Conservation (phyloP, 1,284 basidiomycete genomes). For the Tilletiopsis washingtonensis region DNA sequence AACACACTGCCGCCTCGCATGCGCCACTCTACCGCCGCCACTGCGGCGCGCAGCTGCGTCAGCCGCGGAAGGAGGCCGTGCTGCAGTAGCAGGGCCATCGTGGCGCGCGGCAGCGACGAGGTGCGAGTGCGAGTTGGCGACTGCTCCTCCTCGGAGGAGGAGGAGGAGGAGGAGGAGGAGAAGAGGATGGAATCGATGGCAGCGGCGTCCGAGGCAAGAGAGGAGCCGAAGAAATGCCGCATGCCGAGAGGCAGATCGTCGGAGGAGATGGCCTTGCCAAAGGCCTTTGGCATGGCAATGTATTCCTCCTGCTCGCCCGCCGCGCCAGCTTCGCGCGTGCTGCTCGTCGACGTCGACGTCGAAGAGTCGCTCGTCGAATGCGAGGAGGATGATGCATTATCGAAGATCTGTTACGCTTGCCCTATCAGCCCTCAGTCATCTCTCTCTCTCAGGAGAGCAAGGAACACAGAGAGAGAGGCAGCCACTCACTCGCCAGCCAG, state of each 20-base stretch:
- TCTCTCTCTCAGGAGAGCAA: not conserved
- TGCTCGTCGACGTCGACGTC: no score
- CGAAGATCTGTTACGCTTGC: constrained; percentile 3
- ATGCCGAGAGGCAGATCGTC: constrained; percentile 67
- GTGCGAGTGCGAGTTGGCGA: no score
- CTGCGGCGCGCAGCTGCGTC: constrained; percentile 54
- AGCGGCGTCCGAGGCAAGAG: not conserved
- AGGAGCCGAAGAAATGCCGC: constrained; percentile 66
- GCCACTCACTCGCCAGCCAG: constrained; percentile 58
- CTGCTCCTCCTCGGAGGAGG: no score
- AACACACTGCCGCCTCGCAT: constrained; percentile 76
- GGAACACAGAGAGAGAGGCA: not conserved
- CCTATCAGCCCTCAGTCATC: not conserved
- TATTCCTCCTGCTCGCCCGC: no score
- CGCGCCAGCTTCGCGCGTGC: no score
- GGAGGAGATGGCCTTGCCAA: constrained; percentile 65
- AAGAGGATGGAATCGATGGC: no score
- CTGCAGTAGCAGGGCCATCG: constrained; percentile 54
- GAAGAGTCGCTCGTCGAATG: no score
- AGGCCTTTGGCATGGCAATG: constrained; percentile 69
- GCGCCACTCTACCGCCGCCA: constrained; percentile 61
- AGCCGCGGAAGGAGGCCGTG: constrained; percentile 57
- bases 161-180: no score
- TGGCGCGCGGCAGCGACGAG: constrained; percentile 11
- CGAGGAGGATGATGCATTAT: constrained; percentile 52